Conservation (phyloP, 371 early-diverging fungal genomes). For the Apophysomyces trapeziformis region DNA sequence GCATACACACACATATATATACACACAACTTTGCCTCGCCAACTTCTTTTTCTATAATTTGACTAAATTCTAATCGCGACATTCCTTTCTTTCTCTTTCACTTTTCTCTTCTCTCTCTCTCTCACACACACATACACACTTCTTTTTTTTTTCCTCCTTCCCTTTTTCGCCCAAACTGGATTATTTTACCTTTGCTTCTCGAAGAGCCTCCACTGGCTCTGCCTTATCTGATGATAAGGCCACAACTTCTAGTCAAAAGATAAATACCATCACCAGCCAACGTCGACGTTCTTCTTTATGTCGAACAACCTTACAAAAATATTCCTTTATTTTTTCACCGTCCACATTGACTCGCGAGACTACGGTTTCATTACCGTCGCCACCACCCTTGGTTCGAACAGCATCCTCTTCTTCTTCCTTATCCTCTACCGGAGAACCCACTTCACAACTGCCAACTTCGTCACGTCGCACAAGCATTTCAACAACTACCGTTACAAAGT, state of each 20-base stretch:
- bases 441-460: not conserved
- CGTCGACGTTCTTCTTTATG: constrained; percentile 4
- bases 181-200: constrained; percentile 25
- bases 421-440: constrained; percentile 13
- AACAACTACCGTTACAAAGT: not conserved
- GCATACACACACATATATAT: too few relatives aligned
- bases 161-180: constrained; percentile 17
- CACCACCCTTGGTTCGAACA: constrained; percentile 10
- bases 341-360: not conserved
- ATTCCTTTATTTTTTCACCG: not conserved
- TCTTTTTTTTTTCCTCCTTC: constrained; percentile 6
- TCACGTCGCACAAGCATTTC: constrained; percentile 2
- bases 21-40: too few relatives aligned
- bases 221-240: constrained; percentile 9
- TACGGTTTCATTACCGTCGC: not conserved
- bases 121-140: too few relatives aligned
- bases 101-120: not conserved
- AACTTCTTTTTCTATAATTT: not conserved
- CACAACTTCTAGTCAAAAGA: constrained; percentile 6
- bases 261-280: not conserved
- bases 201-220: constrained; percentile 25
- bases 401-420: constrained; percentile 10
- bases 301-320: not conserved
- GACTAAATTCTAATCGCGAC: constrained; percentile 8
- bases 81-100: constrained; percentile 13